These are phyloP conservation scores for Trametes meyenii DNA, from an alignment of 768 basidiomycete species.

Conservation along the genomic window DNA sequence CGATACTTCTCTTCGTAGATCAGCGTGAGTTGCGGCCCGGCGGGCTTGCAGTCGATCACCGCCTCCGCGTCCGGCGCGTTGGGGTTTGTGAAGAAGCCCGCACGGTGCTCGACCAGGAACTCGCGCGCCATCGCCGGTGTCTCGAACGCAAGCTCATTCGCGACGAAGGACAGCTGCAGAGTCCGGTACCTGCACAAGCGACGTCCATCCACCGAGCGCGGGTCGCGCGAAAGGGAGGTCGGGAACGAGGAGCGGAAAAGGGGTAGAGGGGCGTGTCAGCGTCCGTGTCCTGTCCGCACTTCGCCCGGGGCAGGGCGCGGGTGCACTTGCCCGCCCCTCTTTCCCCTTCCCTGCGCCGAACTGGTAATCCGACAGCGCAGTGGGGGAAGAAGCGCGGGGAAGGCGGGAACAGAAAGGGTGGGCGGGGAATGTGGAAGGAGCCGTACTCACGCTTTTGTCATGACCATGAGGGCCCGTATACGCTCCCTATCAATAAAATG, in stretches of 20 bases:
- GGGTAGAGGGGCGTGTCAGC: neutral
- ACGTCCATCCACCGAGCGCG: too few relatives aligned
- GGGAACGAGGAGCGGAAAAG: neutral
- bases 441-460: constrained; percentile 86
- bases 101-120: constrained; percentile 74
- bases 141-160: constrained; percentile 86
- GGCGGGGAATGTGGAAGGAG: neutral
- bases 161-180: constrained; percentile 75
- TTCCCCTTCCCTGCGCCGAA: neutral
- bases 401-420: constrained; percentile 12
- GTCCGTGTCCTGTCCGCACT: neutral
- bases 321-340: neutral
- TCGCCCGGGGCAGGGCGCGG: neutral
- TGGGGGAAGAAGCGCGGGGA: constrained; percentile 3
- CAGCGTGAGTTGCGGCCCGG: constrained; percentile 56
- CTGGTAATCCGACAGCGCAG: neutral
- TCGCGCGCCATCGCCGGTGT: constrained; percentile 56
- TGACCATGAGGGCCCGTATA: constrained; percentile 80
- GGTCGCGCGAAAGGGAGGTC: too few relatives aligned
- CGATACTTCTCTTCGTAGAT: constrained; percentile 81
- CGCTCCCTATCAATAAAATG: constrained; percentile 95
- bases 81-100: constrained; percentile 67
- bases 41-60: constrained; percentile 71
- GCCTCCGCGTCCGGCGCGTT: constrained; percentile 63
- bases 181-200: constrained; percentile 69